Base-by-base conservation (phyloP, 805 yeast genomes). In the baker's yeast (Saccharomyces cerevisiae) region DNA sequence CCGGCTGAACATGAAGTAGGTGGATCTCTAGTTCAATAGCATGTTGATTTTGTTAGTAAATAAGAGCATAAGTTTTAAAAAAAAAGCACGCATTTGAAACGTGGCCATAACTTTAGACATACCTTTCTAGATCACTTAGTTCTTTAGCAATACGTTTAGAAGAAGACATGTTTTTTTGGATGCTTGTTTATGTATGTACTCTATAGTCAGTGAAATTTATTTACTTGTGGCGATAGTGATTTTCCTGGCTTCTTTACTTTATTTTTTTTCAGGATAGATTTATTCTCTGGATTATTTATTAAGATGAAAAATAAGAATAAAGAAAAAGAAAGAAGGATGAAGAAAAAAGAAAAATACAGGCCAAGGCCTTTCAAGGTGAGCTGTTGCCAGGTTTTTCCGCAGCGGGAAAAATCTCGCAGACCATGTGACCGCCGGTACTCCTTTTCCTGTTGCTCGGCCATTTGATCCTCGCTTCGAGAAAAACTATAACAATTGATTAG, bases 1-100 rank as follows among this genome's bases (percentile, higher is more conserved):
- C 99, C 99, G 10, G 99, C 99, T 26, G 97, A 90, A 76, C 98
- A 94, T 48, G 97, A 91, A 59, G 97, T 87, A 66, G 98, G 98
- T 60, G 99, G 99, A 72, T 92, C 99, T 79, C 96, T 89, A 64
- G 4, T n/a, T 21, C 14, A 47, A 48, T 49, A 30, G 24, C 26
- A 17, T n/a, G n/a, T 14, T 27, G 17, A 13, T 32, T 51, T 32
- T 50, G 58, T 57, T 57, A 61, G 60, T 58, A 58, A 55, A 50
- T 14, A 24, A 21, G 46, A 30, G 43, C n/a, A 22, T 17, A 14
- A 31, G 17, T 14, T 27, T 24, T 11, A 22, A 50, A 27, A 28
- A 21, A 26, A 29, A 31, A 26, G 31, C 26, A 49, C 27, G 28
- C 41, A 36, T 24, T n/a, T 17, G 10, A 41, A 50, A 13, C 46